A percentile compares a stretch with the other conserved stretches of the same genome.
Conservation (phyloP, 495 filamentous ascomycete genomes). For the Aspergillus campestris region DNA sequence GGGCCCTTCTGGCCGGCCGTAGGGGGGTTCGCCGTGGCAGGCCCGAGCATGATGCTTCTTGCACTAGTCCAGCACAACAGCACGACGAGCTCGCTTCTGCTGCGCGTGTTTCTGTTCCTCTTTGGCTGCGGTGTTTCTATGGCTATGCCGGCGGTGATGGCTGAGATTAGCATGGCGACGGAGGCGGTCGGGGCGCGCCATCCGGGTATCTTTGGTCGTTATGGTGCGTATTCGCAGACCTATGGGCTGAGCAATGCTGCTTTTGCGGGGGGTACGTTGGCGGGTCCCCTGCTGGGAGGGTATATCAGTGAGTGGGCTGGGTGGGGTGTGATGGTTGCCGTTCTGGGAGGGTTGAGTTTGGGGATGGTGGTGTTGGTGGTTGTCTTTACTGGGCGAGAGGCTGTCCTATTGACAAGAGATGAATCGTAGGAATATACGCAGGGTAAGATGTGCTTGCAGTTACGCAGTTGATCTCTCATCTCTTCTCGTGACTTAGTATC, state of each 20-base stretch:
- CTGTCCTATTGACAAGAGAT: no score
- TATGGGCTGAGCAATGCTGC: slow-evolving; percentile 3
- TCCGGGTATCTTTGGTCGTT: not conserved
- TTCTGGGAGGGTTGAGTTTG: not conserved
- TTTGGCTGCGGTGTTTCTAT: not conserved
- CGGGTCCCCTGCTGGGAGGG: slow-evolving; percentile 2
- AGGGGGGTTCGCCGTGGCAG: not conserved
- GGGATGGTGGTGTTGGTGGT: not conserved
- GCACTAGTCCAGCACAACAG: not conserved
- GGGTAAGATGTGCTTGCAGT: no score
- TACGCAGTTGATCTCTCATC: no score
- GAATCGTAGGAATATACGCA: no score
- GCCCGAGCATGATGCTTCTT: slow-evolving; percentile 2
- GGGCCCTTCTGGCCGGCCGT: not conserved
- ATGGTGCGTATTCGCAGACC: not conserved
- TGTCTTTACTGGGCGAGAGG: not conserved
- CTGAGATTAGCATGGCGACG: not conserved
- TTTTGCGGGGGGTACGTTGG: slow-evolving; percentile 3
- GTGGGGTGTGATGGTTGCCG: slow-evolving; percentile 1
- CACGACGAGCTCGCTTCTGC: not conserved
- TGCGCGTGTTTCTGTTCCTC: not conserved
- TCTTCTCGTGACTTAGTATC: no score
- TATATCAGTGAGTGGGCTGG: slow-evolving; percentile 2
- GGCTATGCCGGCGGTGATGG: slow-evolving; percentile 2
- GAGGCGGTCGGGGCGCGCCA: not conserved